Evolutionary conservation across 768 basidiomycete genomes (phyloP), one percentile per base, ranked within the genome.

Genomic region (Psilocybe subaeruginosa): DNA sequence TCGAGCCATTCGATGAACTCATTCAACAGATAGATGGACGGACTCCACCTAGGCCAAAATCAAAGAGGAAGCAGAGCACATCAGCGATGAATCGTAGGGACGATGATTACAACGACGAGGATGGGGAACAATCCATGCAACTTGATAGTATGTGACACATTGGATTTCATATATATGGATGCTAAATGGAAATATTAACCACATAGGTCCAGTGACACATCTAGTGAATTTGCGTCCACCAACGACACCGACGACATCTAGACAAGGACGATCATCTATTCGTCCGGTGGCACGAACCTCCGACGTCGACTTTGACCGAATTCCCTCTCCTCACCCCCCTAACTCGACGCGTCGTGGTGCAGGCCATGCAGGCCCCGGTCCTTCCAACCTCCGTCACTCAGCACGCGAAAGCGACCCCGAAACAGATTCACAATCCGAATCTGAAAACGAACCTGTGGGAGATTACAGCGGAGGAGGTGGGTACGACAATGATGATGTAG

Each of bases 61-160:
- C 51, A 33, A 48, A 73, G 3, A 79, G 75, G 69, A 85, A 77
- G 77, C 84, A 78, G 66, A 84, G 80, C 64, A 69, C 79, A n/a
- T 74, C 77, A 1, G 60, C 70, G 12, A 66, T 67, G 41, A 70
- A 72, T 3, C 53, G 53, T 8, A 75, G 76, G 11, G 74, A 80
- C 29, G 76, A 80, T 12, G 78, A 84, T 19, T 76, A 80, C 30
- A 81, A 82, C 35, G 84, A 85, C 46, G 78, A 77, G 58, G 74
- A 88, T 60, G 91, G 89, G 7, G 90, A 91, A 66, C 85, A 87
- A 81, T 87, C 86, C 9, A 92, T 93, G 92, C 89, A 91, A 55
- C 61, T 93, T 31, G 87, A 91, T 64, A 89, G 90, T 90, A 71
- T 72, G 85, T 78, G 1, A 16, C 4, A 56, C 27, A 54, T 39